Percentiles rank a stretch among this genome's conserved stretches.
Evolutionary conservation across 2,329 filamentous ascomycete species (phyloP).

Genomic region (Colletotrichum magnum): DNA sequence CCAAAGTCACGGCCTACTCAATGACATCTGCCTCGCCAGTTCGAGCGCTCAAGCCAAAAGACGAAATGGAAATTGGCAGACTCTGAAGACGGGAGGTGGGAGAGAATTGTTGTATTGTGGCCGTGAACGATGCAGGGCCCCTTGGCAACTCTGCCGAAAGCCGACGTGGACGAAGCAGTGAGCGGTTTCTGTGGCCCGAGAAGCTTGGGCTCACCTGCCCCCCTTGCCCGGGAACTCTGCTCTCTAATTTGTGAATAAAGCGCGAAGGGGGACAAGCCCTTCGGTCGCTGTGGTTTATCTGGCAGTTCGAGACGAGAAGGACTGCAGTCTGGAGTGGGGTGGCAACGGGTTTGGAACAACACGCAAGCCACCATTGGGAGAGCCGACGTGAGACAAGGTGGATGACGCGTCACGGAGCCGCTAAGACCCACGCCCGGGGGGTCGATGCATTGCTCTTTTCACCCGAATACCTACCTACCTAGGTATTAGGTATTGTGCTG

Average conservation of each 20-base stretch:
- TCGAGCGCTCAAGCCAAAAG: background rate
- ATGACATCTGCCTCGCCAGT: background rate
- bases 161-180: conserved; percentile 31
- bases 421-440: conserved; percentile 32
- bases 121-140: conserved; percentile 27
- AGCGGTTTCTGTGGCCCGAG: conserved; percentile 19
- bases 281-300: conserved; percentile 21
- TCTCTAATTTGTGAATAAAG: conserved; percentile 34
- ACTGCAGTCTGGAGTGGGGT: conserved; percentile 37
- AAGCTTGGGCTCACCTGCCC: conserved; percentile 28
- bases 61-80: background rate
- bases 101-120: conserved; percentile 14
- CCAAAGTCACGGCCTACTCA: background rate
- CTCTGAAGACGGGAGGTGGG: conserved; percentile 19
- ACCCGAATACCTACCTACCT: background rate
- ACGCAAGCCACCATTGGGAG: conserved; percentile 40
- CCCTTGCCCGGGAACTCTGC: conserved; percentile 13
- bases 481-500: background rate
- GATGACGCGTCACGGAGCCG: conserved; percentile 41
- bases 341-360: conserved; percentile 40
- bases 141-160: conserved; percentile 39
- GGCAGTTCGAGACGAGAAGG: conserved; percentile 37
- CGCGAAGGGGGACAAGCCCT: conserved; percentile 8
- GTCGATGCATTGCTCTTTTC: background rate
- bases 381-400: conserved; percentile 38